phyloP scores from a whole-genome alignment of 2,329 filamentous ascomycete species.

The Fusarium sambucinum region DNA sequence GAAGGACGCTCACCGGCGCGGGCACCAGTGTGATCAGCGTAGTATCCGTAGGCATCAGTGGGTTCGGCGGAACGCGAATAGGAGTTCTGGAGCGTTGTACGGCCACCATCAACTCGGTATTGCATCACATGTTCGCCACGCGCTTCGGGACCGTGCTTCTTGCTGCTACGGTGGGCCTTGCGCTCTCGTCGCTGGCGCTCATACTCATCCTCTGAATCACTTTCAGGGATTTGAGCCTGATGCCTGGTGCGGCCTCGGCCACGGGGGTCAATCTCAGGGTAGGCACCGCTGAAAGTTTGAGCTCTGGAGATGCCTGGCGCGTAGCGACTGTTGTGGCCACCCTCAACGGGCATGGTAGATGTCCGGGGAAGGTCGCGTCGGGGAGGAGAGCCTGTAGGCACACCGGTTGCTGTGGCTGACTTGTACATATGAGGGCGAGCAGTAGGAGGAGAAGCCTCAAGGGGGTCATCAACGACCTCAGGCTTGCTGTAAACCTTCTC shows the following conservation, averaged over 20 bases:
- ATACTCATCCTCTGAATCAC: conserved; percentile 53
- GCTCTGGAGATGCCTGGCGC: conserved; percentile 50
- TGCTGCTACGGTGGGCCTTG: conserved; percentile 54
- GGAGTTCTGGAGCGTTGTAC: conserved; percentile 46
- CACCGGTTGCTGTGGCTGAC: conserved; percentile 44
- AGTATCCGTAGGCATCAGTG: conserved; percentile 39
- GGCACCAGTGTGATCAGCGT: conserved; percentile 33
- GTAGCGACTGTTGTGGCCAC: conserved; percentile 44
- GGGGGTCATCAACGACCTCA: conserved; percentile 52
- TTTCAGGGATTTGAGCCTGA: conserved; percentile 53
- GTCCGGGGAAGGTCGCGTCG: conserved; percentile 50
- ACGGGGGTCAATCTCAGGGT: conserved; percentile 48
- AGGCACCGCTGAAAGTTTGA: conserved; percentile 51
- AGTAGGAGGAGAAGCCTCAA: conserved; percentile 50
- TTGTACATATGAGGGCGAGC: conserved; percentile 48
- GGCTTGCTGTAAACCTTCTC: conserved; percentile 50
- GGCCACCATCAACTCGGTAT: conserved; percentile 50
- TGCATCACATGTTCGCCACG: conserved; percentile 44
- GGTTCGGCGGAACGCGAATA: conserved; percentile 48
- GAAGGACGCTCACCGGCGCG: conserved; percentile 50
- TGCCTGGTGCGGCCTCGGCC: conserved; percentile 55
- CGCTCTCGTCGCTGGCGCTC: conserved; percentile 50
- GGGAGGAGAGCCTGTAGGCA: conserved; percentile 51
- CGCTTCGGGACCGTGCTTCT: conserved; percentile 51
- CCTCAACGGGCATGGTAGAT: conserved; percentile 53